Evolutionary conservation across 345 rosid species (phyloP).

Genomic region (Citrus reticulata): DNA sequence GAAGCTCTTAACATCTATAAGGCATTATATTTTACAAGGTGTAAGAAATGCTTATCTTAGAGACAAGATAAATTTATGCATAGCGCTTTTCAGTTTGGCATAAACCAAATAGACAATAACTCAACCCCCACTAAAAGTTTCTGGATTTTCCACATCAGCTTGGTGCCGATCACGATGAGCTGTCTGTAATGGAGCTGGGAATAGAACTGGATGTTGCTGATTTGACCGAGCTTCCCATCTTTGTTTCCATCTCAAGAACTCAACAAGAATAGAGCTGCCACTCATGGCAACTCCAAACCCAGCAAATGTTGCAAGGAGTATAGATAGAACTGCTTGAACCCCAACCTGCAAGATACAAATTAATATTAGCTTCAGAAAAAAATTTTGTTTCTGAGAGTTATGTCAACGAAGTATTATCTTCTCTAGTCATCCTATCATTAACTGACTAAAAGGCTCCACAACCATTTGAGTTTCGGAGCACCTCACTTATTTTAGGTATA

Average conservation of each 20-base stretch:
- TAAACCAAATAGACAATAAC: background rate
- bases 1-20: conserved; percentile 2
- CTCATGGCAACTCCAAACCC: conserved; percentile 88
- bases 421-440: background rate
- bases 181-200: conserved; percentile 19
- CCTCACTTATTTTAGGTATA: background rate
- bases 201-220: conserved; percentile 29
- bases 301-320: conserved; percentile 75
- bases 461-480: background rate
- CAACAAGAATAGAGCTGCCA: conserved; percentile 72
- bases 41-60: background rate
- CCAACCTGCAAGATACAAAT: conserved; percentile 38
- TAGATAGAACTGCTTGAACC: conserved; percentile 67
- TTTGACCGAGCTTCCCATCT: conserved; percentile 34
- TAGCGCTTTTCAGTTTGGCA: background rate
- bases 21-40: conserved; percentile 3
- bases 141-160: conserved; percentile 20
- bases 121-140: conserved; percentile 11
- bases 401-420: background rate
- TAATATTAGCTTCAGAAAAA: background rate
- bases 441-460: background rate
- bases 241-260: conserved; percentile 73
- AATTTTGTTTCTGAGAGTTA: background rate
- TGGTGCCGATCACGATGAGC: conserved; percentile 10
- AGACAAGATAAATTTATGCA: background rate